Conservation (phyloP, 129 eudicot genomes). For the Apium graveolens region DNA sequence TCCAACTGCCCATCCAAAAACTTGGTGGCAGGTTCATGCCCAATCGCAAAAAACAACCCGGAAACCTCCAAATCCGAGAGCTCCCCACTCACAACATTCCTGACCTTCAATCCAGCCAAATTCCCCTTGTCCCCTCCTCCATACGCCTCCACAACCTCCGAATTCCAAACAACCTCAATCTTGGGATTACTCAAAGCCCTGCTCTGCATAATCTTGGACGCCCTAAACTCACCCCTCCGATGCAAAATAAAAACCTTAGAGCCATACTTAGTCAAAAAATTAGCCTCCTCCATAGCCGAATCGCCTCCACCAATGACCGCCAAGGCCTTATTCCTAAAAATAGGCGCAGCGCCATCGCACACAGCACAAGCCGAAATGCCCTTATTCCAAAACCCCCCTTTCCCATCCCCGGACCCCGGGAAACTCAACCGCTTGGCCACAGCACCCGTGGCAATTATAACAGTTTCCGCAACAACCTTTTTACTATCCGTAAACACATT, state of each 20-base stretch:
- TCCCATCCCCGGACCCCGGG: constrained; percentile 56
- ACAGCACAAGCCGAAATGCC: constrained; percentile 97
- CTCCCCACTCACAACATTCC: constrained; percentile 68
- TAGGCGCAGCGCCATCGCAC: constrained; percentile 91
- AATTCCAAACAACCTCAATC: constrained; percentile 88
- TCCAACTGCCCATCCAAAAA: constrained; percentile 84
- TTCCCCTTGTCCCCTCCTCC: constrained; percentile 49
- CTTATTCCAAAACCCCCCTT: constrained; percentile 64
- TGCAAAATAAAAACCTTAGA: constrained; percentile 87
- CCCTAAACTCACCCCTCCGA: constrained; percentile 73
- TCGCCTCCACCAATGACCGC: constrained; percentile 98
- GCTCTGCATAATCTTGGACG: constrained; percentile 84
- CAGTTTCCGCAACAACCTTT: constrained; percentile 60
- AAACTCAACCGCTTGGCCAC: constrained; percentile 61
- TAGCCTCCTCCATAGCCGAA: constrained; percentile 98
- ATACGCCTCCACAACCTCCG: constrained; percentile 70
- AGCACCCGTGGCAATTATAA: constrained; percentile 81
- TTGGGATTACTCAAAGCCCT: constrained; percentile 66
- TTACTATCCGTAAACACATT: constrained; percentile 41
- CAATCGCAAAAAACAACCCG: constrained; percentile 93
- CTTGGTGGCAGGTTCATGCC: constrained; percentile 97
- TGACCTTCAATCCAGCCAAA: constrained; percentile 78
- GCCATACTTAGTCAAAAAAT: constrained; percentile 70
- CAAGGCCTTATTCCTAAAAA: constrained; percentile 58
- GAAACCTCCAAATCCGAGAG: constrained; percentile 55